Conservation (phyloP, 2,329 filamentous ascomycete genomes). For the Colletotrichum abscissum region DNA sequence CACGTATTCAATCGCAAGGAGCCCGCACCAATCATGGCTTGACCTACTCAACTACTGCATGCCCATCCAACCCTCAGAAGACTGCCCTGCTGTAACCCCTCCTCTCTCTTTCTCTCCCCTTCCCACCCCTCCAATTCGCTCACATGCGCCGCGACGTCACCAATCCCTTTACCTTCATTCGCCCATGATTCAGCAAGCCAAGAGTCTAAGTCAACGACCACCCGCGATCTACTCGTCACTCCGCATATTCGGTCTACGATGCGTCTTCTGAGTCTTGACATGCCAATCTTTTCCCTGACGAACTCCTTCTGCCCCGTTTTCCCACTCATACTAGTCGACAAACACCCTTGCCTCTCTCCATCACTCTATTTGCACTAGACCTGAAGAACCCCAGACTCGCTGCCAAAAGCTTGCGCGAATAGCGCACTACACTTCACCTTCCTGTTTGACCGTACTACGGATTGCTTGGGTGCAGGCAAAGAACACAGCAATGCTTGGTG, state of each 20-base stretch:
- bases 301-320: conserved; percentile 2
- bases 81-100: conserved; percentile 12
- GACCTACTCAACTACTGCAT: background rate
- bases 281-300: conserved; percentile 21
- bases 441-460: background rate
- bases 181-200: conserved; percentile 16
- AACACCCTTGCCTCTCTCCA: background rate
- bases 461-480: background rate
- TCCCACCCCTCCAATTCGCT: background rate
- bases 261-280: background rate
- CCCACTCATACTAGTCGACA: background rate
- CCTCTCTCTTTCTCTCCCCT: background rate
- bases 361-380: background rate
- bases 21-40: background rate
- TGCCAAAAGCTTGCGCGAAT: background rate
- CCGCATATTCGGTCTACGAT: conserved; percentile 7
- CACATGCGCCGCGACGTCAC: conserved; percentile 28
- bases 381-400: background rate
- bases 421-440: background rate
- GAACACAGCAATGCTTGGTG: background rate
- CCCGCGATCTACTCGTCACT: conserved; percentile 27
- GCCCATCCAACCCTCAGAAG: background rate
- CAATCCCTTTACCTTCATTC: conserved; percentile 18
- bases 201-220: conserved; percentile 35
- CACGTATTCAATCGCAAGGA: background rate